These are phyloP conservation scores for Parachlorella kessleri DNA, from an alignment of 139 green algal genomes.

Conservation along the genomic window DNA sequence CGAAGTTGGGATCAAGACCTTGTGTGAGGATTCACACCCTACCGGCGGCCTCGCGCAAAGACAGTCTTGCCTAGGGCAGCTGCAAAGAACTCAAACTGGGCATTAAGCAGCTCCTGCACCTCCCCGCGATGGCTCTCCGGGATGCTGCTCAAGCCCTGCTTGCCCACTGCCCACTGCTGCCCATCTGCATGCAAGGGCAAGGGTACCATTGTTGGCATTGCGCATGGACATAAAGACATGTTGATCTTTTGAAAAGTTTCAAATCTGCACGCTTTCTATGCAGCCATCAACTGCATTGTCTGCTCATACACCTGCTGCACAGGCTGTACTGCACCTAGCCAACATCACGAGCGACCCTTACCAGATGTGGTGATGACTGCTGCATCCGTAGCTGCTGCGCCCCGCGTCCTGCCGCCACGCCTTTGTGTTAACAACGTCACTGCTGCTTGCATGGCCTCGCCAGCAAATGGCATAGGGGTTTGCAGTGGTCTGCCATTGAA, in stretches of 20 bases:
- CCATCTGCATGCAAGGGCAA: constrained; percentile 22
- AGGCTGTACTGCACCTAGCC: too few species aligned
- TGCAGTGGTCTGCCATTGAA: constrained; percentile 40
- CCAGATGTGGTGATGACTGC: constrained; percentile 32
- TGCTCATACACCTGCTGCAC: too few species aligned
- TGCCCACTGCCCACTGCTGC: constrained; percentile 42
- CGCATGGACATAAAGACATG: too few species aligned
- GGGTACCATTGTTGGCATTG: too few species aligned
- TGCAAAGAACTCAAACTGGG: constrained; percentile 49
- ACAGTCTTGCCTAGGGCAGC: constrained; percentile 43
- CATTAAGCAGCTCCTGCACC: constrained; percentile 32
- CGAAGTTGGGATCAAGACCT: too few species aligned
- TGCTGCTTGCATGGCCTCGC: constrained; percentile 25
- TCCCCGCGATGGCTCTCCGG: constrained; percentile 36
- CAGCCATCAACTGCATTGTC: too few species aligned
- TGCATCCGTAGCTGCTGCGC: constrained; percentile 19
- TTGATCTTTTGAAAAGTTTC: too few species aligned
- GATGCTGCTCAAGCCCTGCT: constrained; percentile 19
- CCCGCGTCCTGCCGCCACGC: constrained; percentile 32
- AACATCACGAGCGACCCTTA: too few species aligned
- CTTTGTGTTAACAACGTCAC: constrained; percentile 42
- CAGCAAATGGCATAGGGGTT: constrained; percentile 45
- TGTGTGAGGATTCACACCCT: too few species aligned
- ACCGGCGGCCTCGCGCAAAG: constrained; percentile 9
- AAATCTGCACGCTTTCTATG: too few species aligned